These are phyloP conservation scores for Pseudotsuga menziesii DNA, from an alignment of 75 land plant species.

Conservation along the genomic window DNA sequence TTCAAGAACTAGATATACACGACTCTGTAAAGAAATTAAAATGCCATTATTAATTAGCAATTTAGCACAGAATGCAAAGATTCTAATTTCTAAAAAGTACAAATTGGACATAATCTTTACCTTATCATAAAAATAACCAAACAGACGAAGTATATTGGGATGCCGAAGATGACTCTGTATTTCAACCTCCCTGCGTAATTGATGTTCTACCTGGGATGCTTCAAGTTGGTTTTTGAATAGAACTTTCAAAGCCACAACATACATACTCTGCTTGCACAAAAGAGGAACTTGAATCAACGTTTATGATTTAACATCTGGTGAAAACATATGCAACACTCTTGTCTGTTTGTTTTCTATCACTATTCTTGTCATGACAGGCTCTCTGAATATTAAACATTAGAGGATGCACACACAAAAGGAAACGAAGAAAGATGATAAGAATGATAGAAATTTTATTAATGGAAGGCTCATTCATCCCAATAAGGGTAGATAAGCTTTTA, in stretches of 20 bases:
- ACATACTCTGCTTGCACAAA: constrained; percentile 28
- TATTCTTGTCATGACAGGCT: too few species aligned
- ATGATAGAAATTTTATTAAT: too few species aligned
- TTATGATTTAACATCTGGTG: too few species aligned
- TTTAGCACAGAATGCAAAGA: background rate
- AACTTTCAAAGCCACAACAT: constrained; percentile 41
- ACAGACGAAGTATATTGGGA: constrained; percentile 45
- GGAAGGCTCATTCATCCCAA: too few species aligned
- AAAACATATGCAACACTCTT: too few species aligned
- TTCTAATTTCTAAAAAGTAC: background rate
- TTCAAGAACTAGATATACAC: constrained; percentile 40
- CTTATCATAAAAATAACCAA: constrained; percentile 48
- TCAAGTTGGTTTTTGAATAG: constrained; percentile 39
- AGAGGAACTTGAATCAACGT: too few species aligned
- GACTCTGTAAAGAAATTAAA: constrained; percentile 13
- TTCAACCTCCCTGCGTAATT: constrained; percentile 47
- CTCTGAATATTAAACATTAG: too few species aligned
- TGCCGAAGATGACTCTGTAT: constrained; percentile 46
- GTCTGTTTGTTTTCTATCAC: too few species aligned
- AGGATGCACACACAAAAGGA: too few species aligned
- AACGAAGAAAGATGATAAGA: too few species aligned
- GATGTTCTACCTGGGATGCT: constrained; percentile 45
- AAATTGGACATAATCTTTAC: background rate
- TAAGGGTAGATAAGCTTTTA: too few species aligned
- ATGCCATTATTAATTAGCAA: background rate